Evolutionary conservation across 1,284 basidiomycete species (phyloP), one percentile per base, ranked within the genome.

Genomic region (Porogramme epimiltina): DNA sequence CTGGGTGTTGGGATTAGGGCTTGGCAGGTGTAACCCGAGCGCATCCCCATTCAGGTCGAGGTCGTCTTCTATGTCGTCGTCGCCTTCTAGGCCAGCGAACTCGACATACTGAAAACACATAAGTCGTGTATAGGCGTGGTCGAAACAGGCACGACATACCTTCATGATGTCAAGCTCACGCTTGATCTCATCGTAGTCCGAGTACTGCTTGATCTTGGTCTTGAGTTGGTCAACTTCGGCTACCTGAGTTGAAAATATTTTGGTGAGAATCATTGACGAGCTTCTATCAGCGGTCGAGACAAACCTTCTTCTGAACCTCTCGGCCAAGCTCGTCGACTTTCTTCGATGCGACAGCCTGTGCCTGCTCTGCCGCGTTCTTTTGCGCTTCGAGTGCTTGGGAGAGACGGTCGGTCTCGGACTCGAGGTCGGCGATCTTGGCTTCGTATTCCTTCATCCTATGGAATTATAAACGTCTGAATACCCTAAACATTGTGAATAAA

Each of bases 111-210:
- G 62, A 19, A 28, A n/a, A 37, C 24, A 11, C 10, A 31, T 16
- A 16, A 20, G n/a, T 20, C 10, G 34, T 18, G 16, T 34, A 22
- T 42, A 45, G 9, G 28, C 28, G n/a, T n/a, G n/a, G n/a, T 31
- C 15, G 15, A 31, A 31, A 31, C 9, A 31, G 8, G 15, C 9
- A 8, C 28, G 2, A 61, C 76, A 22, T 47, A 92, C 94, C 84
- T 98, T 97, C 91, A 98, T 92, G 61, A 97, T 96, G 65, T 95
- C 94, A 20, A 97, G 79, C 68, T 97, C 95, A 38, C 95, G 86
- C 75, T 97, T 97, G 66, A 97, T 86, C 72, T 97, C 95, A 63
- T 98, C 95, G 63, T 97, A 98, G 68, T 97, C 93, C 3, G 71
- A 71, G 61, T 88, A 91, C 60, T 84, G 83, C 64, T 83, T 85